Base-by-base conservation (phyloP, 2,329 filamentous ascomycete species). In the Zasmidium angulare region DNA sequence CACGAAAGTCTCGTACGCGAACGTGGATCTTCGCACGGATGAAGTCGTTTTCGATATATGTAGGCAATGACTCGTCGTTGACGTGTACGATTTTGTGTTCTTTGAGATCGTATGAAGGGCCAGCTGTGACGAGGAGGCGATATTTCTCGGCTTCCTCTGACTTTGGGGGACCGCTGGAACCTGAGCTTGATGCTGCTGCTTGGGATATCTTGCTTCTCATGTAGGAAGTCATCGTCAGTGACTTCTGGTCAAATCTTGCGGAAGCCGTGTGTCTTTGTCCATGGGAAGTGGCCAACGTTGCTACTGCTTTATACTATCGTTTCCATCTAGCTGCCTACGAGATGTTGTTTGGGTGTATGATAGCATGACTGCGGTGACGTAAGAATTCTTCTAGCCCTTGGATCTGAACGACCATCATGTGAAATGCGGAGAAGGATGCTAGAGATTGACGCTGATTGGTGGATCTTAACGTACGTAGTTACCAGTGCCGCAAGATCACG, bases 101-200 rank as follows among this genome's bases (percentile, higher is more conserved):
- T 10, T 80, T 75, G 31, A 81, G 75, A 72, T 95, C 86, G 76
- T 97, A 96, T 57, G 81, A 81, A 1, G 89, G 81, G 2, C 93
- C 93, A 1, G 91, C 90, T 0, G 91, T 95, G 56, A 96, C 87
- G 63, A 85, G 85, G 59, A 98, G 82, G 47, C 89, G 83, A 74
- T 95, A 96, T 66, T 90, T 88, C 20, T 70, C 66, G 68, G 71
- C 72, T 74, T 79, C 72, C 72, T 74, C 43, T 63, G 65, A 46
- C 67, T 69, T 72, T 24, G 60, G 58, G 22, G 60, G 51, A 31
- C 51, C 56, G 19, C 53, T 50, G 48, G 56, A 52, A 48, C 62
- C 59, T 55, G 59, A 65, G 23, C 36, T 19, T 7, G 31, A 14
- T 23, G 40, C 22, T 19, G 53, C 23, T 31, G 55, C 55, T 21